Evolutionary conservation across 768 basidiomycete species (phyloP).

Genomic region (Cystoderma amianthinum): DNA sequence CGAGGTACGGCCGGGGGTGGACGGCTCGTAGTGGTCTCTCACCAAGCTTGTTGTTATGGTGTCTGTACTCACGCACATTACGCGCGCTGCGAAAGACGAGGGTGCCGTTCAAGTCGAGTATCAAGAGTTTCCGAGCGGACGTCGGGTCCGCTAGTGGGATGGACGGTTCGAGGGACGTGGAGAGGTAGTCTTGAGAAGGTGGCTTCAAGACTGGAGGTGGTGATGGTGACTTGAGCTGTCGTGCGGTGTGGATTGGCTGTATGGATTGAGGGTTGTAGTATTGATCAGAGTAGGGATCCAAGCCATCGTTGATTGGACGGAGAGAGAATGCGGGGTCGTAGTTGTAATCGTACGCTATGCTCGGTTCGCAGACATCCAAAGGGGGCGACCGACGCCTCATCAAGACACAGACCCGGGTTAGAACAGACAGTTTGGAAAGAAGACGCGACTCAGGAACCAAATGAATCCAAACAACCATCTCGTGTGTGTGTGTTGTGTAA

Average conservation of each 20-base stretch:
- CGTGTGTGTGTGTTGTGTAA: too few species aligned
- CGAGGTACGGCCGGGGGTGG: constrained; percentile 61
- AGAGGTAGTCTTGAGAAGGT: constrained; percentile 25
- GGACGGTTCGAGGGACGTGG: constrained; percentile 20
- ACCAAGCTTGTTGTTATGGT: constrained; percentile 1
- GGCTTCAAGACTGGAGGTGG: constrained; percentile 5
- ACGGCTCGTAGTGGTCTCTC: constrained; percentile 27
- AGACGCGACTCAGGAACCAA: too few species aligned
- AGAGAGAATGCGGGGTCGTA: not conserved
- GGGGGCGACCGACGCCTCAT: too few species aligned
- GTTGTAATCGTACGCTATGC: not conserved
- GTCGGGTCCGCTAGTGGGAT: constrained; percentile 14
- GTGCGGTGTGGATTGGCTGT: too few species aligned
- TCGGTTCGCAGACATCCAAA: too few species aligned
- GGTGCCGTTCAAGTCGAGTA: constrained; percentile 74
- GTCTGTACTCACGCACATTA: constrained; percentile 1
- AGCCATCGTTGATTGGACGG: not conserved
- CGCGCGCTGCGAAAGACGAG: constrained; percentile 51
- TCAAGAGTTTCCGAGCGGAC: constrained; percentile 51
- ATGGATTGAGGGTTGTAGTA: not conserved
- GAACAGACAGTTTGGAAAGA: too few species aligned
- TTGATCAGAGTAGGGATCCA: not conserved
- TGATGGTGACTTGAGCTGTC: not conserved
- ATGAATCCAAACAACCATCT: too few species aligned
- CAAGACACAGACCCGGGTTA: too few species aligned